A percentile compares a stretch with the other conserved stretches of the same genome.
phyloP scores from a whole-genome alignment of 2,329 filamentous ascomycete species.

The Colletotrichum horii region DNA sequence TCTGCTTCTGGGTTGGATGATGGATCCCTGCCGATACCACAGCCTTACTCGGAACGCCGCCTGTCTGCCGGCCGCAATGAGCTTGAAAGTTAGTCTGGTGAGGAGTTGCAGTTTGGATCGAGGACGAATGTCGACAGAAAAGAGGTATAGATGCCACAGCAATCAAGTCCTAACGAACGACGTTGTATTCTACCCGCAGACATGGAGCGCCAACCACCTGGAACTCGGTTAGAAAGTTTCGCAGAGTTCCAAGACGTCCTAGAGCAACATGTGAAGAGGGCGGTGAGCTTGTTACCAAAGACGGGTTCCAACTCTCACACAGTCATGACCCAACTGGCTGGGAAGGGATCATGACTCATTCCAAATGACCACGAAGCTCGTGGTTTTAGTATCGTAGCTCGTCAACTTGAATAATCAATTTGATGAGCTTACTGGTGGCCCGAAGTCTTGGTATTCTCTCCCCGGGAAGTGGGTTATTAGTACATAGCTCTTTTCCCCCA shows the following conservation, averaged over 20 bases:
- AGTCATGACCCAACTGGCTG: background rate
- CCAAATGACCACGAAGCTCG: background rate
- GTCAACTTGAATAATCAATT: background rate
- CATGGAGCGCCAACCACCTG: background rate
- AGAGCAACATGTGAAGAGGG: background rate
- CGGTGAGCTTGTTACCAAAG: background rate
- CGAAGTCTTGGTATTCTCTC: background rate
- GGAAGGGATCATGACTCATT: slow-evolving; percentile 12
- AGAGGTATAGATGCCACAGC: background rate
- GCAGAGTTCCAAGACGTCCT: background rate
- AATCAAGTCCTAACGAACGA: background rate
- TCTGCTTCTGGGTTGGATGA: background rate
- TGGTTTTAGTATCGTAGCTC: background rate
- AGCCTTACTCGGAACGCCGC: background rate
- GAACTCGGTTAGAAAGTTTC: background rate
- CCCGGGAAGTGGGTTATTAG: background rate
- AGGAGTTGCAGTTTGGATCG: background rate
- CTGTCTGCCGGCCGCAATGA: background rate
- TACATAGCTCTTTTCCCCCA: background rate
- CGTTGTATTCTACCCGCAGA: background rate
- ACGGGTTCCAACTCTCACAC: background rate
- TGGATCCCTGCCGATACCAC: background rate
- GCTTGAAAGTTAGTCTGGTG: background rate
- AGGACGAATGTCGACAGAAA: background rate
- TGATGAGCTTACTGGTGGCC: slow-evolving; percentile 2